These are phyloP conservation scores for Parathielavia hyrcaniae DNA, from an alignment of 495 filamentous ascomycete genomes.

Conservation along the genomic window DNA sequence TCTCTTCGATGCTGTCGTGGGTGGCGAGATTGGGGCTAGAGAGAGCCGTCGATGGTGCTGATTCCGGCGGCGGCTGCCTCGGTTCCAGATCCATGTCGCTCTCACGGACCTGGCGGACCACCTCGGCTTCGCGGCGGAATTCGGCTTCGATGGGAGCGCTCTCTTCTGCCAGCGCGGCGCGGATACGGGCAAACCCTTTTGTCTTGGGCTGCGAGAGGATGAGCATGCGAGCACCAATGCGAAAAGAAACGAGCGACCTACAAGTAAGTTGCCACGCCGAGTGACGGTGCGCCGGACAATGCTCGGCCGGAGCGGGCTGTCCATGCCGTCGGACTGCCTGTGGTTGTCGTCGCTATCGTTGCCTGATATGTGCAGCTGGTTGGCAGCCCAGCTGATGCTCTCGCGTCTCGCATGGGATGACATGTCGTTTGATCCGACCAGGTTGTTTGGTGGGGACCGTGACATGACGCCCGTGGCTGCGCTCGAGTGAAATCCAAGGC, in stretches of 20 bases:
- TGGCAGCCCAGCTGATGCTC: conserved; percentile 79
- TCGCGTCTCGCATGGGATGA: conserved; percentile 59
- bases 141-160: conserved; percentile 80
- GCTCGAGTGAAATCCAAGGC: conserved; percentile 37
- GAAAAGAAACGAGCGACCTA: conserved; percentile 39
- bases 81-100: conserved; percentile 51
- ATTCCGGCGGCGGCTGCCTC: conserved; percentile 27
- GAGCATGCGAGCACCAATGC: neutral
- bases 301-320: conserved; percentile 42
- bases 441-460: conserved; percentile 40
- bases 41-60: conserved; percentile 46
- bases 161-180: conserved; percentile 84
- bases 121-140: conserved; percentile 84
- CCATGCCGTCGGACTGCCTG: conserved; percentile 43
- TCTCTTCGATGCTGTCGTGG: conserved; percentile 49
- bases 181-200: conserved; percentile 87
- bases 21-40: conserved; percentile 45
- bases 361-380: conserved; percentile 79
- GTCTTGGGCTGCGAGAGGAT: conserved; percentile 65
- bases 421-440: conserved; percentile 29
- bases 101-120: conserved; percentile 88
- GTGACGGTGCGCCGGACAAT: conserved; percentile 69
- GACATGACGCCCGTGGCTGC: conserved; percentile 29
- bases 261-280: conserved; percentile 78
- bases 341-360: conserved; percentile 71